Percentiles rank a stretch among this genome's conserved stretches.
Conservation (phyloP, 257 asterid species). For the Linderniella brevidens region DNA sequence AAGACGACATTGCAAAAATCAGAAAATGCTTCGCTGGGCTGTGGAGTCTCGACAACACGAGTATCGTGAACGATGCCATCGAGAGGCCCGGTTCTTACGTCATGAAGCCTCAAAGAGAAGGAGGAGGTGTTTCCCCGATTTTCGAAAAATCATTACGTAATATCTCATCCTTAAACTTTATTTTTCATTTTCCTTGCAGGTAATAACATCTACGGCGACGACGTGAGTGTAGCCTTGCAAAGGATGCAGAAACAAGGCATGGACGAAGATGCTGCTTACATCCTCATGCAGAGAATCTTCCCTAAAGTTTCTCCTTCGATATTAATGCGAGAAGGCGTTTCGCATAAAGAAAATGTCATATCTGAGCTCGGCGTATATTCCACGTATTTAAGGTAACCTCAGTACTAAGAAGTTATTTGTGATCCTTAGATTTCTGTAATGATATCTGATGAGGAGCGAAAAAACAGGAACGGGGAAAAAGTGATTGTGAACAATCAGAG, state of each 20-base stretch:
- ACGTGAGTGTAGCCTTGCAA: slow-evolving; percentile 45
- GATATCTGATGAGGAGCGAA: not conserved
- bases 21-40: slow-evolving; percentile 88
- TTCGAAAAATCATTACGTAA: not conserved
- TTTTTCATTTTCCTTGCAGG: slow-evolving; percentile 17
- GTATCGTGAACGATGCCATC: slow-evolving; percentile 56
- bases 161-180: not conserved
- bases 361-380: slow-evolving; percentile 85
- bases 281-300: slow-evolving; percentile 93
- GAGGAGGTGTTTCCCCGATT: slow-evolving; percentile 58
- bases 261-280: slow-evolving; percentile 77
- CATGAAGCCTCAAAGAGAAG: slow-evolving; percentile 99
- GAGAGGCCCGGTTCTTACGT: slow-evolving; percentile 67
- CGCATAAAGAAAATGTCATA: slow-evolving; percentile 50
- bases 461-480: slow-evolving; percentile 36
- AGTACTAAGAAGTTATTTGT: not conserved
- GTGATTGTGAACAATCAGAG: slow-evolving; percentile 40
- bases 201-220: slow-evolving; percentile 79
- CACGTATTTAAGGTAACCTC: slow-evolving; percentile 60
- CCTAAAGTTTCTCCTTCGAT: slow-evolving; percentile 60
- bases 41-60: slow-evolving; percentile 73
- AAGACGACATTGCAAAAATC: slow-evolving; percentile 74
- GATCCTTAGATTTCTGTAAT: not conserved
- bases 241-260: slow-evolving; percentile 49
- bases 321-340: slow-evolving; percentile 59